Evolutionary conservation across 2,329 filamentous ascomycete species (phyloP).

Genomic region (Phyllosticta citriasiana): DNA sequence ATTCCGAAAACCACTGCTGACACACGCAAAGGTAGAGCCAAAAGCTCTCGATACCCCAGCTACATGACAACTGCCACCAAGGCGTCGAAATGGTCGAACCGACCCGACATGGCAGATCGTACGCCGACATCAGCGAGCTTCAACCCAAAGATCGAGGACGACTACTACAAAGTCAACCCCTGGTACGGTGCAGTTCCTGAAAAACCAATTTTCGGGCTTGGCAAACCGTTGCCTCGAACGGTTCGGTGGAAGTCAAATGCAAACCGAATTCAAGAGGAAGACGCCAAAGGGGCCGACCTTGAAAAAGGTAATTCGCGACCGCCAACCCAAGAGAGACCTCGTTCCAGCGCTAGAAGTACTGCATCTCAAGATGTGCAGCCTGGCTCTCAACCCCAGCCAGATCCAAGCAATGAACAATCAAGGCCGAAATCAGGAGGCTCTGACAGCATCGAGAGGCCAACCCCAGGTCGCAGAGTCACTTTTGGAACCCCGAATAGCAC

Average conservation of each 20-base stretch:
- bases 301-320: constrained; percentile 2
- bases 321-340: background rate
- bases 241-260: background rate
- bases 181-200: constrained; percentile 1
- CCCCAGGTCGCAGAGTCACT: background rate
- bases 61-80: background rate
- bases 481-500: background rate
- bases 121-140: background rate
- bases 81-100: background rate
- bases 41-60: background rate
- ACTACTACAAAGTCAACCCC: constrained; percentile 5
- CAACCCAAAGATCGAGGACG: background rate
- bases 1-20: background rate
- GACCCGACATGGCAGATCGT: background rate
- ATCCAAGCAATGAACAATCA: background rate
- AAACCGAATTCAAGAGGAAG: background rate
- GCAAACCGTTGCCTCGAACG: constrained; percentile 2
- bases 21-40: background rate
- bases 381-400: background rate
- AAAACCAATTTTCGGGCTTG: constrained; percentile 5
- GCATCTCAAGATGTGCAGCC: background rate
- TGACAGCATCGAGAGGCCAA: background rate
- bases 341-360: background rate
- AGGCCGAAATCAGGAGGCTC: background rate
- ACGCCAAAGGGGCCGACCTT: background rate